Evolutionary conservation across 805 yeast species (phyloP).

Genomic region (Dipodascopsis tothii): DNA sequence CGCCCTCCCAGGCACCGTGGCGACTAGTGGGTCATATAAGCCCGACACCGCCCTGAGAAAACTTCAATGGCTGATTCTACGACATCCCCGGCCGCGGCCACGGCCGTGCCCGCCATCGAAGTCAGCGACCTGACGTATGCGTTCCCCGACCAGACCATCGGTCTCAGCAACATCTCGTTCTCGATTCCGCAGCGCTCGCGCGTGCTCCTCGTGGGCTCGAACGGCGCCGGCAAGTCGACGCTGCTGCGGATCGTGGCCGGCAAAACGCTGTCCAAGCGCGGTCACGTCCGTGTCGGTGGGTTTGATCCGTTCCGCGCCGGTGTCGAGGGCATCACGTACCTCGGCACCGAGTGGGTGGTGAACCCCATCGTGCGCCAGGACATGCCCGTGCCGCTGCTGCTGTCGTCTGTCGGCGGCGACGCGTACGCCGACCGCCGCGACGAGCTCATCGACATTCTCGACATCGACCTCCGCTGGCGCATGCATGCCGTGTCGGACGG

Average conservation of each 20-base stretch:
- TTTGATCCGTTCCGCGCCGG: conserved; percentile 76
- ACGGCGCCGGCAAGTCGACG: conserved; percentile 94
- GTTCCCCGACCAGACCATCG: conserved; percentile 56
- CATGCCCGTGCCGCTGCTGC: conserved; percentile 72
- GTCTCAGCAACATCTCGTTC: conserved; percentile 58
- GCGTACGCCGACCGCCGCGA: conserved; percentile 70
- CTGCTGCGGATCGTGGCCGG: conserved; percentile 80
- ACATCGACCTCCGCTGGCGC: conserved; percentile 81
- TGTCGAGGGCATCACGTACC: conserved; percentile 49
- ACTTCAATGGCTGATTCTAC: too few species aligned
- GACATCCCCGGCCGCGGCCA: too few species aligned
- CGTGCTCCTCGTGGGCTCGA: conserved; percentile 75
- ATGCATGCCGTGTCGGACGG: conserved; percentile 93
- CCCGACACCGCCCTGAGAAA: too few species aligned
- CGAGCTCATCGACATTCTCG: conserved; percentile 64
- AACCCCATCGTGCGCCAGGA: conserved; percentile 86
- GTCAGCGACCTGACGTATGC: conserved; percentile 60
- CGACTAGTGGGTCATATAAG: too few species aligned
- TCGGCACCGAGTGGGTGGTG: conserved; percentile 97
- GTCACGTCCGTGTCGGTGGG: conserved; percentile 67
- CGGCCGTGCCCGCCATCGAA: conserved; percentile 43
- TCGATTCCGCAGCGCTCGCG: conserved; percentile 64
- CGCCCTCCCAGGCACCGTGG: too few species aligned
- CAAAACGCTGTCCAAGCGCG: conserved; percentile 72
- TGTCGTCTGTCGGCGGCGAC: conserved; percentile 78